Evolutionary conservation across 2,329 filamentous ascomycete species (phyloP), one percentile per base, ranked within the genome.

Genomic region (Dendryphion nanum): DNA sequence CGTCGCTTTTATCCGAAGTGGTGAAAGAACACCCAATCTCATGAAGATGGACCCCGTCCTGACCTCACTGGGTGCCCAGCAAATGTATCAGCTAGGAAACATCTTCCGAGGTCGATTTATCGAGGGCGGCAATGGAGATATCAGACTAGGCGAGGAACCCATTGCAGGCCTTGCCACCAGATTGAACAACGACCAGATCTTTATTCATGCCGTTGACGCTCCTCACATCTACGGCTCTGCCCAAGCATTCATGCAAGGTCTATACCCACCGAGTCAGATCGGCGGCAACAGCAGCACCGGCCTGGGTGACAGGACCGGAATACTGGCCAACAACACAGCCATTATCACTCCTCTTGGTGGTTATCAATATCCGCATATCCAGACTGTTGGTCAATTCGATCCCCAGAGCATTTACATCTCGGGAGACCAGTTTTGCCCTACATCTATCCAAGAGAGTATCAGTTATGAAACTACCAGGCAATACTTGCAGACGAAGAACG

Each of bases 221-320:
- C 70, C 75, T 41, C 71, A 70, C 38, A 67, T 71, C 2, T 55
- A 72, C 21, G 72, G 72, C 1, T 78, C 77, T 3, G 77, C 78
- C 10, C 74, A 78, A 47, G 78, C 79, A 3, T 82, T 82, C 50
- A 71, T 82, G 68, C 78, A 82, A 54, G 78, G 77, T 6, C 61
- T 82, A 7, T 82, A 81, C 53, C 79, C 79, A 21, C 77, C 78
- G 2, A 57, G 61, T 33, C 53, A 58, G 3, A 58, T 66, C 4
- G 59, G 57, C 33, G 33, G 28, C 16, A 59, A 51, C 18, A 38
- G 44, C 6, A 53, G 44, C 7, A 47, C 44, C 16, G 30, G 40
- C 6, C 17, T 40, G 13, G 40, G 42, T 6, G 60, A 68, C 41
- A 51, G 60, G 5, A 59, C 66, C n/a, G 67, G 63, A 14, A 48